Evolutionary conservation across 257 asterid genomes (phyloP), one percentile per base, ranked within the genome.

Genomic region (Capsicum chinense): DNA sequence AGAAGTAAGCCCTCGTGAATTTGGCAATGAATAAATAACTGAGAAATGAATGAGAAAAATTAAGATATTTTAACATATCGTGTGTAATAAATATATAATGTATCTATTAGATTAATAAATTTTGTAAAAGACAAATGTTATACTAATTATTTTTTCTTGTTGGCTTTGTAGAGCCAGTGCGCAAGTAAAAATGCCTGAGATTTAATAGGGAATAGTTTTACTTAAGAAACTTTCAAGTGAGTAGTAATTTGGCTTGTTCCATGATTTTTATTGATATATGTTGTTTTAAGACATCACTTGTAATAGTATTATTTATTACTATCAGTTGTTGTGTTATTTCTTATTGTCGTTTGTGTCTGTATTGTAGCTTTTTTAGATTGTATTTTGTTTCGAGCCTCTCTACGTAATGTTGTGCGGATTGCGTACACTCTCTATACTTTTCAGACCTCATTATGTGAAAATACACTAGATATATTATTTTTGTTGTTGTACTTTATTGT

Each of bases 1-100:
- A 87, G 87, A 82, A 56, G 74, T 83, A 87, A 88, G 81, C 78
- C 88, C 60, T 73, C 39, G 16, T 6, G 7, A 48, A 12, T n/a
- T 19, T 21, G 39, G 16, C 19, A 26, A 7, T 12, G 7, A 66
- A 66, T 66, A 11, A 5, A 12, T 21, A 70, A 44, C 58, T 10
- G 37, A 44, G 74, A 47, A 71, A 70, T 70, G 21, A 42, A 17
- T 42, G 35, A 2, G n/a, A 12, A 62, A 62, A 4, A 60, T 19
- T 62, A 62, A 62, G 9, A 50, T 8, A 1, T 9, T 50, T 50
- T 50, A 50, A 50, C 10, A 50, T 50, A 50, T 50, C 8, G 56
- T 50, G 13, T 8, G 56, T 50, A 50, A 9, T 7, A 50, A 50
- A 50, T 50, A 50, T 50, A 62, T 63, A 4, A 7, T 62, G 21